Evolutionary conservation across 768 basidiomycete genomes (phyloP).

Genomic region (Pisolithus albus): DNA sequence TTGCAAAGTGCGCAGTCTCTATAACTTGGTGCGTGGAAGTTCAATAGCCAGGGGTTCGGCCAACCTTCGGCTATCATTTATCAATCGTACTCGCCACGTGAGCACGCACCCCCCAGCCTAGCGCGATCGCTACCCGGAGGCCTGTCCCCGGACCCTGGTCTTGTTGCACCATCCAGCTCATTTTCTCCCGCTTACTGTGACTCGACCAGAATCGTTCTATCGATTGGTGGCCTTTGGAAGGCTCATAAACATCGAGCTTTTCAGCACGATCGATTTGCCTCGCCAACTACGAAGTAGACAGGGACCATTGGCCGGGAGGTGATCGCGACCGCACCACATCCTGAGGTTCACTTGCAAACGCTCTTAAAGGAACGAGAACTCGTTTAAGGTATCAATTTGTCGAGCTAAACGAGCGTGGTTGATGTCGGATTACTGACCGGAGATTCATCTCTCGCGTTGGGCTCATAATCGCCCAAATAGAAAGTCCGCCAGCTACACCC

Average conservation of each 20-base stretch:
- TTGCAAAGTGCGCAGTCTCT: too few species aligned
- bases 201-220: not conserved
- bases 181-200: not conserved
- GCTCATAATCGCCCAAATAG: constrained; percentile 8
- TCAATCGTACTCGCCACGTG: constrained; percentile 5
- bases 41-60: not conserved
- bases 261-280: not conserved
- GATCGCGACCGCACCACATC: not conserved
- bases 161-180: not conserved
- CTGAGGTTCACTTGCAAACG: not conserved
- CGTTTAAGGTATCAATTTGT: not conserved
- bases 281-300: not conserved
- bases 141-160: not conserved
- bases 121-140: constrained; percentile 1
- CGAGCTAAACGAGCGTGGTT: constrained; percentile 1
- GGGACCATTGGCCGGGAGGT: not conserved
- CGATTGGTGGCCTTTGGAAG: not conserved
- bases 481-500: constrained; percentile 11
- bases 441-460: constrained; percentile 3
- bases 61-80: not conserved
- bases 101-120: not conserved
- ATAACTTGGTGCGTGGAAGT: not conserved
- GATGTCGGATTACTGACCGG: constrained; percentile 1
- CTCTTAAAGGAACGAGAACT: not conserved
- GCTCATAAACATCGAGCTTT: not conserved